Base-by-base conservation (phyloP, 2,329 filamentous ascomycete species). In the Coniochaeta hoffmannii region DNA sequence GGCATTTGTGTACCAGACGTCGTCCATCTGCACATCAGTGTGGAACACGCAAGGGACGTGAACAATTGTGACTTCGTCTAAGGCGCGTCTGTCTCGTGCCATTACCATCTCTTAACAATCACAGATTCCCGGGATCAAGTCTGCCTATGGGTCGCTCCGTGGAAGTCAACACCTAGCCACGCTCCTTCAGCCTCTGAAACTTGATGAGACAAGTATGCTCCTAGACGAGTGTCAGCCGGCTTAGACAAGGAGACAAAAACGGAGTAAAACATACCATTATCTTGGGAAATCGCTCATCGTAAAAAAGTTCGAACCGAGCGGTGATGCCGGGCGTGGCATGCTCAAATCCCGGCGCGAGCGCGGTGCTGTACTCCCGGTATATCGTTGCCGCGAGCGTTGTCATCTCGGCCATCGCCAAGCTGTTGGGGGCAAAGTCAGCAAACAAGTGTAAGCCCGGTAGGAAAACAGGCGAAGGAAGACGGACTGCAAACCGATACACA, bases 361-460 rank as follows among this genome's bases (percentile, higher is more conserved):
- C 59, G 1, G 75, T 77, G 3, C 50, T 64, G 59, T 77, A 79
- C 28, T 62, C 65, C 52, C 71, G 63, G 61, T 79, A 78, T 4
- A 79, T 58, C 1, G 73, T 71, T 4, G 74, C 69, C 1, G 74
- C 62, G 8, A 79, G 61, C 1, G 73, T 75, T 1, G 72, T 75
- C 75, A 79, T 78, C 60, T 79, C 76, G 12, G 74, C 73, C 69
- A 77, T 76, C 2, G 76, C 76, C 9, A 79, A 64, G 62, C 72
- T 75, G 50, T n/a, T 26, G 15, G 15, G 14, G 24, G n/a, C 19
- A 10, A n/a, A 15, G n/a, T 54, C 9, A 24, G 24, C 26, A 53
- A n/a, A n/a, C n/a, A n/a, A n/a, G n/a, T n/a, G n/a, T n/a, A n/a
- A n/a, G n/a, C n/a, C n/a, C n/a, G n/a, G 32, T 14, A 28, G 14